Conservation (phyloP, 305 asterid species). For the Fraxinus nigra region DNA sequence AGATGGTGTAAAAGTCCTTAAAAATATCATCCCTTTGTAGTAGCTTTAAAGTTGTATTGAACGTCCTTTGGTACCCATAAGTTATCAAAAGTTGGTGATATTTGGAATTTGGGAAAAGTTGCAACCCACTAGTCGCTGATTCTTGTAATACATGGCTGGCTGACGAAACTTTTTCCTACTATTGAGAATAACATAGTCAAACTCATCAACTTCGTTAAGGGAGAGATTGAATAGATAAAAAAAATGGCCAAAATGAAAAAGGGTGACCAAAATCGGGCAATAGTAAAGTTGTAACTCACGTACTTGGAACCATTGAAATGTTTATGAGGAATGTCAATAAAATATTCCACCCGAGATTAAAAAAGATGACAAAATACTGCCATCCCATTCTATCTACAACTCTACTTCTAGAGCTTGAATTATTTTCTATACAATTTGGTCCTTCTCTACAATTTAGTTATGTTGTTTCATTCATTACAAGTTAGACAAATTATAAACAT, state of each 20-base stretch:
- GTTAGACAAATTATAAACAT: no score
- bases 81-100: not conserved
- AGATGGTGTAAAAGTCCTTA: slow-evolving; percentile 19
- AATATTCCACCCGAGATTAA: slow-evolving; percentile 17
- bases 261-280: slow-evolving; percentile 23
- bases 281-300: slow-evolving; percentile 21
- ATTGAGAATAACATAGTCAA: slow-evolving; percentile 26
- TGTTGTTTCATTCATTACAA: no score
- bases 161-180: slow-evolving; percentile 25
- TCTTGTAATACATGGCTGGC: slow-evolving; percentile 16
- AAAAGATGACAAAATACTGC: no score
- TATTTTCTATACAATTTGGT: no score
- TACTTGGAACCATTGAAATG: slow-evolving; percentile 20
- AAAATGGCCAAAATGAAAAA: slow-evolving; percentile 4
- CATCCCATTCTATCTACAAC: no score
- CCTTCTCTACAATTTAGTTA: no score
- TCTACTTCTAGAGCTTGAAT: no score
- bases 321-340: slow-evolving; percentile 10
- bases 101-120: not conserved
- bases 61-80: slow-evolving; percentile 18
- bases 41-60: slow-evolving; percentile 9
- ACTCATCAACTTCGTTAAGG: slow-evolving; percentile 14
- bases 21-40: not conserved
- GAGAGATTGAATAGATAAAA: slow-evolving; percentile 19
- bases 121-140: slow-evolving; percentile 19